These are phyloP conservation scores for Claviceps sorghi DNA, from an alignment of 2,329 filamentous ascomycete genomes.

Conservation along the genomic window DNA sequence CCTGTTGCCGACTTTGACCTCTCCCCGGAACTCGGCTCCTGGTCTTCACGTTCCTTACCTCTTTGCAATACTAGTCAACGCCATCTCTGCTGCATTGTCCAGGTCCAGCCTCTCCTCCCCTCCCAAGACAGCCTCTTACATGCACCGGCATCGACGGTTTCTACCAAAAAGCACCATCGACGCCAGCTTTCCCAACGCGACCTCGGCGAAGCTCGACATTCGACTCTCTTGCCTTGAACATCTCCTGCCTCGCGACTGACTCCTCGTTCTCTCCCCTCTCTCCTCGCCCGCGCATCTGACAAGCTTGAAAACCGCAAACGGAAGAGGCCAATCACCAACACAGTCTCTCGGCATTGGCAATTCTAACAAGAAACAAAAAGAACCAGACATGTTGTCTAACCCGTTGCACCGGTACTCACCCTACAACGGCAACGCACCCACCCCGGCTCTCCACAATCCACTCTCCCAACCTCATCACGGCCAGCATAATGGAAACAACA, in stretches of 20 bases:
- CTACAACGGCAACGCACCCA: constrained; percentile 44
- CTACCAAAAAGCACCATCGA: background rate
- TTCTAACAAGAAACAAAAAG: constrained; percentile 3
- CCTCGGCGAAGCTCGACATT: background rate
- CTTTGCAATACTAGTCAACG: background rate
- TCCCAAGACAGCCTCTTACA: background rate
- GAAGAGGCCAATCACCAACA: too few relatives aligned
- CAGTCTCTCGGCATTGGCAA: background rate
- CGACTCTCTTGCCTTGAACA: background rate
- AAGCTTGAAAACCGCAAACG: background rate
- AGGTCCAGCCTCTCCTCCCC: background rate
- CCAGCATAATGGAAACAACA: constrained; percentile 19
- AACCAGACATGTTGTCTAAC: constrained; percentile 46
- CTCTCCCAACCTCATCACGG: constrained; percentile 34
- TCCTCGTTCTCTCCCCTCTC: background rate
- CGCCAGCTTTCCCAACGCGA: background rate
- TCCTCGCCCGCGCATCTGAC: background rate
- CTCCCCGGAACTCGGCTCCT: background rate
- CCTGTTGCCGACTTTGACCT: background rate
- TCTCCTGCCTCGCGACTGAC: background rate
- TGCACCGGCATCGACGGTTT: background rate
- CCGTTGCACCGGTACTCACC: constrained; percentile 48
- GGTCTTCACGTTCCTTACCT: background rate
- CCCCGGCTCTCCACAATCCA: constrained; percentile 40
- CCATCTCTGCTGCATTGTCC: background rate